Percentiles rank a stretch among this genome's conserved stretches.
Conservation (phyloP, 306 rosid genomes). For the Casuarina equisetifolia region DNA sequence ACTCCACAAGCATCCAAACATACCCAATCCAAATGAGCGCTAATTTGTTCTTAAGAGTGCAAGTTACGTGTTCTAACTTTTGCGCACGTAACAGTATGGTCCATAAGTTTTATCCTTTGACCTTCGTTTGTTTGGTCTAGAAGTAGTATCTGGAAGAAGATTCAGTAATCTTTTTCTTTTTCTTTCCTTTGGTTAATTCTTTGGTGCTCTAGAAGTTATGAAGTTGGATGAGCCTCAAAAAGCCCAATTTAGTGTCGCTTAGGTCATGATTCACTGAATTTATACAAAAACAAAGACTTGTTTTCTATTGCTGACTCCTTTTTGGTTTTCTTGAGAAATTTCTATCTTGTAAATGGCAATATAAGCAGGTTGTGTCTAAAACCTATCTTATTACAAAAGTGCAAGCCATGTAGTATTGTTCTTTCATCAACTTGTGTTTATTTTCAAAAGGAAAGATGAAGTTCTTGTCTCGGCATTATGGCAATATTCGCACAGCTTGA, state of each 20-base stretch:
- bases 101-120: not conserved
- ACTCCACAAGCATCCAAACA: too few relatives aligned
- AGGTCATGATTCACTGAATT: not conserved
- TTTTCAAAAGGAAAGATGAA: not conserved
- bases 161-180: not conserved
- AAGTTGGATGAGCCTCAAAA: not conserved
- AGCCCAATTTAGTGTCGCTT: not conserved
- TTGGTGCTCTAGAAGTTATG: not conserved
- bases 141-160: not conserved
- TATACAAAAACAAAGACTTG: not conserved
- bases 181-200: not conserved
- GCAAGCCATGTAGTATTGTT: not conserved
- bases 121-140: not conserved
- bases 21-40: too few relatives aligned
- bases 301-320: not conserved
- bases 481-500: not conserved
- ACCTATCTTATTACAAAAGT: not conserved
- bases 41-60: too few relatives aligned
- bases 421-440: not conserved
- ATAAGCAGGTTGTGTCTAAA: not conserved
- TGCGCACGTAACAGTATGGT: too few relatives aligned
- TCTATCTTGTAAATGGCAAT: not conserved
- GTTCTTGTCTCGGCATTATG: not conserved
- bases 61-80: too few relatives aligned
- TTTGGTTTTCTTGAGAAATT: not conserved